Evolutionary conservation across 371 early-diverging fungal genomes (phyloP).

Genomic region (Zychaea mexicana): DNA sequence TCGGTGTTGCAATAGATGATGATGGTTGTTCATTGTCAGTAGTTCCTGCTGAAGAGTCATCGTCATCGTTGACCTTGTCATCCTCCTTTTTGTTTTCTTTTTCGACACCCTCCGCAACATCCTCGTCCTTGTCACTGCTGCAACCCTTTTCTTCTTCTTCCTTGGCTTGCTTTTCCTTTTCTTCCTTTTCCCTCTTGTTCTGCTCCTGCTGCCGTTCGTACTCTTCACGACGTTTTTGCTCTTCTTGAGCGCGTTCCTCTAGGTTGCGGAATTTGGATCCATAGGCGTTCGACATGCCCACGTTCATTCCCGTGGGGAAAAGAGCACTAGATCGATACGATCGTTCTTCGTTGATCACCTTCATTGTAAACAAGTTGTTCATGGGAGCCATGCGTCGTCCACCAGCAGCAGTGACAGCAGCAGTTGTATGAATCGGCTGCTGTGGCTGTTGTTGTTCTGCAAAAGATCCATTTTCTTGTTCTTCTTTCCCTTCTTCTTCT

Average conservation of each 20-base stretch:
- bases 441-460: constrained; percentile 1
- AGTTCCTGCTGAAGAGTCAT: background rate
- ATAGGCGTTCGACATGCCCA: background rate
- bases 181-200: background rate
- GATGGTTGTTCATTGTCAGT: too few relatives aligned
- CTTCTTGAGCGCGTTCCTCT: constrained; percentile 11
- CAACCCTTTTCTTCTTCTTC: background rate
- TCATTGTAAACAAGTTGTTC: constrained; percentile 45
- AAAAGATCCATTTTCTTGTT: too few relatives aligned
- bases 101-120: too few relatives aligned
- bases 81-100: background rate
- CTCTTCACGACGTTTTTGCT: constrained; percentile 7
- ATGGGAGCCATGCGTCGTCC: constrained; percentile 39
- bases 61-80: background rate
- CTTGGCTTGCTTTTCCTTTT: background rate
- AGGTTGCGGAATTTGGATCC: constrained; percentile 10
- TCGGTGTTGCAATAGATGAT: background rate
- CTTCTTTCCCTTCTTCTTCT: constrained; percentile 14
- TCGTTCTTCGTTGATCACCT: constrained; percentile 26
- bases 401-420: constrained; percentile 47
- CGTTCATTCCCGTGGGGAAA: background rate
- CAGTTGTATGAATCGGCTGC: constrained; percentile 44
- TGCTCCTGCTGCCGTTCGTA: background rate
- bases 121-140: background rate
- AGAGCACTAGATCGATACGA: background rate